phyloP scores from a whole-genome alignment of 768 basidiomycete species.

The Kwoniella sp. region DNA sequence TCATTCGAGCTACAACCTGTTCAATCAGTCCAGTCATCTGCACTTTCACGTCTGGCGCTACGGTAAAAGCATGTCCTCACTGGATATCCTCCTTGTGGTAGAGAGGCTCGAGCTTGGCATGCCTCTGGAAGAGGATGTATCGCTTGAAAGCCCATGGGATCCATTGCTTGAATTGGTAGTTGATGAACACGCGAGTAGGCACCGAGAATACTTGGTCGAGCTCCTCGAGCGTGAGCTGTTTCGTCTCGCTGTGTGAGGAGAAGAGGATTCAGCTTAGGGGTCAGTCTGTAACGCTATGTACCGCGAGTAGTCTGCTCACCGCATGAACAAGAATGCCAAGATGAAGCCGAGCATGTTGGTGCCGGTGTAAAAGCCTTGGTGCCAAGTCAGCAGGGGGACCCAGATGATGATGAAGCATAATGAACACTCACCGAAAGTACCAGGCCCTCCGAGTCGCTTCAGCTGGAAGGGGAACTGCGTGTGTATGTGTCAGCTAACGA shows the following conservation, averaged over 20 bases:
- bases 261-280: no score
- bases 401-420: slow-evolving; percentile 38
- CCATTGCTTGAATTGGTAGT: slow-evolving; percentile 37
- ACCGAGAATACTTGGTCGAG: slow-evolving; percentile 48
- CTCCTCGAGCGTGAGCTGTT: slow-evolving; percentile 37
- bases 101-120: slow-evolving; percentile 10
- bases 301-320: slow-evolving; percentile 56
- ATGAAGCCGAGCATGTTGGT: slow-evolving; percentile 56
- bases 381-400: background rate
- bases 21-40: no score
- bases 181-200: slow-evolving; percentile 38
- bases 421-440: slow-evolving; percentile 69
- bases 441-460: slow-evolving; percentile 67
- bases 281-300: slow-evolving; percentile 38
- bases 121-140: slow-evolving; percentile 41
- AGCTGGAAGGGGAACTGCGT: slow-evolving; percentile 41
- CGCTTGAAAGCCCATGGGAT: slow-evolving; percentile 50
- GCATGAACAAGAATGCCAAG: slow-evolving; percentile 63
- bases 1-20: no score
- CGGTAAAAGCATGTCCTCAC: no score
- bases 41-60: background rate
- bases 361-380: slow-evolving; percentile 48
- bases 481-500: background rate
- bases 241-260: slow-evolving; percentile 16
- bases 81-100: slow-evolving; percentile 19